These are phyloP conservation scores for Pichia ethanolica DNA, from an alignment of 805 yeast species.

Conservation along the genomic window DNA sequence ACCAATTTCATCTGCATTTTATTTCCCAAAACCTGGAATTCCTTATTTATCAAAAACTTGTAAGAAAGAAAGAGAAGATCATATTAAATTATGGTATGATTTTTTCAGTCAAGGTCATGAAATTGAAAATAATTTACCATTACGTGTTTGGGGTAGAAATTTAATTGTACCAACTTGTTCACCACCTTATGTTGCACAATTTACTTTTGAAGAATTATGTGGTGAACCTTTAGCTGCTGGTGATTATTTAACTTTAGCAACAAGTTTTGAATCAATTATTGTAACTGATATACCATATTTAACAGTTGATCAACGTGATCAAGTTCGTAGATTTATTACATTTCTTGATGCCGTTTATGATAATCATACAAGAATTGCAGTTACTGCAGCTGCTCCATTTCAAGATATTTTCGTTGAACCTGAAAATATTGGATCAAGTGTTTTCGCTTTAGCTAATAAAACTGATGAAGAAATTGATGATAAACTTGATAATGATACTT, in stretches of 20 bases:
- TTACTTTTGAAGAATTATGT: slow-evolving; percentile 79
- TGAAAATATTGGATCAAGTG: slow-evolving; percentile 44
- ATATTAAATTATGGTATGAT: slow-evolving; percentile 69
- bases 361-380: slow-evolving; percentile 78
- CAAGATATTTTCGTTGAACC: slow-evolving; percentile 82
- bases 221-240: slow-evolving; percentile 89
- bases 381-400: slow-evolving; percentile 82
- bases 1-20: slow-evolving; percentile 75
- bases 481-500: slow-evolving; percentile 41
- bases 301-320: slow-evolving; percentile 70
- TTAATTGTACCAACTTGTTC: slow-evolving; percentile 68
- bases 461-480: slow-evolving; percentile 22
- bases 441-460: slow-evolving; percentile 31
- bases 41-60: slow-evolving; percentile 45
- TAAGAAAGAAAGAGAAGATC: slow-evolving; percentile 44
- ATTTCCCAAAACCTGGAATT: slow-evolving; percentile 60
- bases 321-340: slow-evolving; percentile 86
- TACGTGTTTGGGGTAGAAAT: slow-evolving; percentile 83
- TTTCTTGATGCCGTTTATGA: slow-evolving; percentile 95
- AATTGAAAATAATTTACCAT: slow-evolving; percentile 29
- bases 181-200: slow-evolving; percentile 80
- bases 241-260: slow-evolving; percentile 81
- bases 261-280: slow-evolving; percentile 67
- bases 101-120: slow-evolving; percentile 63
- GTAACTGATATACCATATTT: slow-evolving; percentile 89